Base-by-base conservation (phyloP, 495 filamentous ascomycete genomes). In the Trichoderma asperelloides region DNA sequence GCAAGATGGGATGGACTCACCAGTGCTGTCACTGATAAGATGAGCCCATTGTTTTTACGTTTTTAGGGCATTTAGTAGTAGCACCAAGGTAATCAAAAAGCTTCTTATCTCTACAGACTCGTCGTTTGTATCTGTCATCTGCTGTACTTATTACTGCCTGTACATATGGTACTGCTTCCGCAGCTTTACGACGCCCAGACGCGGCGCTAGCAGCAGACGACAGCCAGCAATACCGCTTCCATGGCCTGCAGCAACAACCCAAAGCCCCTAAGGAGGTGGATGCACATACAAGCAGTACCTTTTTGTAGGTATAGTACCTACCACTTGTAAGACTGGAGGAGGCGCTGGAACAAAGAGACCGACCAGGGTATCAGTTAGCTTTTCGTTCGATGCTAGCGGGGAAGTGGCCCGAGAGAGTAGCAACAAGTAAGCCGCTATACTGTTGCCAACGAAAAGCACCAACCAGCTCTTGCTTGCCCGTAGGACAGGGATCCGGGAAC, bases 391-490 rank as follows among this genome's bases (percentile, higher is more conserved):
- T 12, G 55, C 25, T 6, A 60, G 11, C 55, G 55, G 55, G 55
- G 55, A 60, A 25, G 15, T 37, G 55, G 27, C 23, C 55, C 55
- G 55, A n/a, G 27, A 25, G 55, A 55, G 16, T 25, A 25, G 33
- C 33, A 37, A 8, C 33, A 37, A 37, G 33, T 37, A 37, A 37
- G 33, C 33, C 33, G 33, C 33, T 60, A 60, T 15, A 25, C 55
- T n/a, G 23, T 5, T 25, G 23, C 55, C 28, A 9, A 13, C 55
- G 28, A 11, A 33, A 30, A 60, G 55, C 55, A 60, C 55, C 55
- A 60, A 60, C 55, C 55, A 60, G 55, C 55, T 12, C 55, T 60
- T 60, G 55, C 30, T 60, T 60, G 55, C 23, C 55, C 55, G 55
- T 60, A 13, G 55, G 25, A 60, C 55, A 33, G 55, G 55, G 55